Percentiles rank a stretch among this genome's conserved stretches.
Evolutionary conservation across 257 asterid species (phyloP).

Genomic region (Nicotiana otophora): DNA sequence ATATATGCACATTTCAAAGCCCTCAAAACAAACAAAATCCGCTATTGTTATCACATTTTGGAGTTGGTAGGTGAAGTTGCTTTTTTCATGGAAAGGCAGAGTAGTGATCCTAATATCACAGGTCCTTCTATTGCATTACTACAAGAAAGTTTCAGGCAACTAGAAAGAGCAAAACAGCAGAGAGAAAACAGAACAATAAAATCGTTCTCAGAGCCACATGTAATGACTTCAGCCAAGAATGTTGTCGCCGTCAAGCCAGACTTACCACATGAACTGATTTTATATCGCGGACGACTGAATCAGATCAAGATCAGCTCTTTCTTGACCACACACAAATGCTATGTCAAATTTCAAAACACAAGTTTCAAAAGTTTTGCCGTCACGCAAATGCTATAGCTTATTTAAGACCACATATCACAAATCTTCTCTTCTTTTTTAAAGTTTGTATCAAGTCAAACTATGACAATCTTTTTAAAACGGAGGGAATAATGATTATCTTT

Average conservation of each 20-base stretch:
- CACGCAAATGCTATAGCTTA: too few relatives aligned
- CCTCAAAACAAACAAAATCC: background rate
- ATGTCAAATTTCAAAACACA: too few relatives aligned
- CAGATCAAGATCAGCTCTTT: slow-evolving; percentile 14
- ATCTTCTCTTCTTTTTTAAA: too few relatives aligned
- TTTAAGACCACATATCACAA: too few relatives aligned
- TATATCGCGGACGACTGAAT: background rate
- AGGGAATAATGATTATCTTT: too few relatives aligned
- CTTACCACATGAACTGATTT: background rate
- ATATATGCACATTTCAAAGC: background rate
- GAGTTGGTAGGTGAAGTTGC: background rate
- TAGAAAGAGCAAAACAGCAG: slow-evolving; percentile 22
- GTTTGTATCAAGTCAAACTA: too few relatives aligned
- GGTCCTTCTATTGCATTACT: slow-evolving; percentile 30
- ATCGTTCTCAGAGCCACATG: slow-evolving; percentile 13
- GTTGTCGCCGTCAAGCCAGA: background rate
- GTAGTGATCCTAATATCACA: slow-evolving; percentile 6
- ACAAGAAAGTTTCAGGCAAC: slow-evolving; percentile 31
- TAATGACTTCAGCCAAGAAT: background rate
- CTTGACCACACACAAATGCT: background rate
- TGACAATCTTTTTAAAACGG: too few relatives aligned
- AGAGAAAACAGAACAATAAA: slow-evolving; percentile 12
- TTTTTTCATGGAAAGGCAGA: slow-evolving; percentile 18
- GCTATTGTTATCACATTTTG: background rate
- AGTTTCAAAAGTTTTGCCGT: too few relatives aligned